phyloP scores from a whole-genome alignment of 257 asterid genomes.

The Solanum ahanhuiri region DNA sequence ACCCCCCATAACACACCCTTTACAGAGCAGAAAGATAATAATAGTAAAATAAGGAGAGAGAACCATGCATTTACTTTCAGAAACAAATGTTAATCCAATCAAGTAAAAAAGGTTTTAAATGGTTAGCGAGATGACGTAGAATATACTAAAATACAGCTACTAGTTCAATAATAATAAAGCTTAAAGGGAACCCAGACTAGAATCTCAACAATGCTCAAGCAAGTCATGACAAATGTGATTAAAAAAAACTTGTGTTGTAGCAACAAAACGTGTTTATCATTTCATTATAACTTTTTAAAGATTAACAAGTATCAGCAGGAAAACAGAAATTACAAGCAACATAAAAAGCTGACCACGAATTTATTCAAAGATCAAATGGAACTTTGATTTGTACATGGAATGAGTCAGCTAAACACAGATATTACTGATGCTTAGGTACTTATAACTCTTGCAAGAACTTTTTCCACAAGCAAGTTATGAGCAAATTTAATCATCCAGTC shows the following conservation, averaged over 20 bases:
- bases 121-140: neutral
- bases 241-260: neutral
- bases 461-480: neutral
- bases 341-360: neutral
- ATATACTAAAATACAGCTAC: neutral
- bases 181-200: neutral
- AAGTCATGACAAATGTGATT: neutral
- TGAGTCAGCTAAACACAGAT: neutral
- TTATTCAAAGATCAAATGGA: neutral
- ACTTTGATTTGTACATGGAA: neutral
- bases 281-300: neutral
- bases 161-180: neutral
- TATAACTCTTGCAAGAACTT: neutral
- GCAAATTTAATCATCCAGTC: neutral
- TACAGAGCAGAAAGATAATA: neutral
- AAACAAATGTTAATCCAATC: neutral
- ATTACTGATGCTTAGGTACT: neutral
- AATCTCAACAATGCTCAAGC: neutral
- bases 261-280: neutral
- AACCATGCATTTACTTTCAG: neutral
- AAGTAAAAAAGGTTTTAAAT: neutral
- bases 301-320: neutral
- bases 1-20: neutral
- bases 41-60: neutral
- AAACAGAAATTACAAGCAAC: neutral